phyloP scores from a whole-genome alignment of 225 moss, liverwort and hornwort species.

The Neckera pumila region DNA sequence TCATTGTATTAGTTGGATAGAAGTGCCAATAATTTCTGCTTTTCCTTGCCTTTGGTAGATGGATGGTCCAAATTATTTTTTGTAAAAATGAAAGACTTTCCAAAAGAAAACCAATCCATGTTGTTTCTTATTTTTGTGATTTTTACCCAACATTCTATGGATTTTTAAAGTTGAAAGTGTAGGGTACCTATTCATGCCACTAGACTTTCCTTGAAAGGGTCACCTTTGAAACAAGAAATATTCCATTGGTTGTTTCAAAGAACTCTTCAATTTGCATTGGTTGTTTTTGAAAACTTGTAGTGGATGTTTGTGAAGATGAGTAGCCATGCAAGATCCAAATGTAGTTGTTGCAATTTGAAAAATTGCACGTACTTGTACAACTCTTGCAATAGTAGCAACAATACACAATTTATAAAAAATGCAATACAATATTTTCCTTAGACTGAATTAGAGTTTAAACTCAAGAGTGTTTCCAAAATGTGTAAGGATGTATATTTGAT shows the following conservation, averaged over 20 bases:
- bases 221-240: background rate
- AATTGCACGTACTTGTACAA: background rate
- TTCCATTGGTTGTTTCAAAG: background rate
- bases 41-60: background rate
- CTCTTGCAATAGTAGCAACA: background rate
- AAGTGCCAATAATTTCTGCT: background rate
- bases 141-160: background rate
- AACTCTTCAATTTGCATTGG: background rate
- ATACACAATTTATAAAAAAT: background rate
- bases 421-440: background rate
- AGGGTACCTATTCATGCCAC: background rate
- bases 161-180: background rate
- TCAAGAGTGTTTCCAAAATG: background rate
- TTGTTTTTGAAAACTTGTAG: background rate
- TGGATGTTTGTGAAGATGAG: background rate
- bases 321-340: background rate
- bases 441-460: background rate
- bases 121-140: background rate
- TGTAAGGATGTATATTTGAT: background rate
- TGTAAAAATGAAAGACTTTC: no score
- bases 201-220: accelerated
- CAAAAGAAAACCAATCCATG: accelerated
- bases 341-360: background rate
- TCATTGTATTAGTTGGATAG: background rate
- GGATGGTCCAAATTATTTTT: no score